Base-by-base conservation (phyloP, 2,329 filamentous ascomycete genomes). In the Fusarium sp. region DNA sequence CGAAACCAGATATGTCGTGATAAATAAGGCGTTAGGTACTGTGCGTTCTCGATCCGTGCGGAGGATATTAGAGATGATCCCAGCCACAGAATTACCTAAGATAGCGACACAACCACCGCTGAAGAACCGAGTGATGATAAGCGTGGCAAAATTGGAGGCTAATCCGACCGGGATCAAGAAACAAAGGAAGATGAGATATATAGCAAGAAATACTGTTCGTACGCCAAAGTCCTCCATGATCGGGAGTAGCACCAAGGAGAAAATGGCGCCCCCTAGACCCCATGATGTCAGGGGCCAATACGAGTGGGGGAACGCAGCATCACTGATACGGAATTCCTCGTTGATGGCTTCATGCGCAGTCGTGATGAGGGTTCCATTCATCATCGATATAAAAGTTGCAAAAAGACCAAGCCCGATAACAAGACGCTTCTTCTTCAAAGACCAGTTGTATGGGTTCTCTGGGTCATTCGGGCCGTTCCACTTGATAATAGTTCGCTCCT, bases 141-240 rank as follows among this genome's bases (percentile, higher is more conserved):
- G 26, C 1, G 66, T 69, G 8, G 50, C 66, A 3, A 51, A 69
- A 13, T 69, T 69, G 3, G 46, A 34, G 2, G 66, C 66, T 1
- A 28, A 8, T 1, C 66, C 66, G 9, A 69, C 56, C 0, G 66
- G 66, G 2, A 69, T 57, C 0, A 69, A 15, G 14, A 69, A 69
- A 4, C 60, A 65, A 0, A 69, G 43, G 0, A 65, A 68, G 6
- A 69, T 39, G 0, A 52, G 53, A 6, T 69, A 69, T 0, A 65
- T 56, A 1, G 57, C 7, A 2, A 69, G 34, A 17, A 69, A 69
- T 0, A 69, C 65, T 2, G 62, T 31, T 15, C 66, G 49, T 46
- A 69, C 61, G 1, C 66, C 66, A 2, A 69, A 69, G 0, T 69
- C 66, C 19, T 69, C 66, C 65, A 69, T 69, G 1, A 69, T 69